Conservation (phyloP, 2,329 filamentous ascomycete species). For the Aspergillus versicolor region DNA sequence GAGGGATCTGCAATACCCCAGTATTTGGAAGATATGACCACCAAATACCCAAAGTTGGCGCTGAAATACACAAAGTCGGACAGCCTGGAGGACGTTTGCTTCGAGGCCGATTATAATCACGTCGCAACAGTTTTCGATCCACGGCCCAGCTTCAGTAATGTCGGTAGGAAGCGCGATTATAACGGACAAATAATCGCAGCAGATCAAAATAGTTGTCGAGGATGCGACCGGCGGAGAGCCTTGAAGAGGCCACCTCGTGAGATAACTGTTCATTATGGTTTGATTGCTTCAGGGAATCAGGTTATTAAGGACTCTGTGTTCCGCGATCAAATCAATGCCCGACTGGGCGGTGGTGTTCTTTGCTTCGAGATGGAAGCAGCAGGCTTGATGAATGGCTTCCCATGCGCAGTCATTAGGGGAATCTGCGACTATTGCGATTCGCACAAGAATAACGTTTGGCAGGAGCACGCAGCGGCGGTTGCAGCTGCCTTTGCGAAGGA, state of each 20-base stretch:
- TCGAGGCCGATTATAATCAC: neutral
- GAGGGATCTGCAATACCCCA: neutral
- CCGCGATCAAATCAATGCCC: neutral
- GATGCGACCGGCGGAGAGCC: neutral
- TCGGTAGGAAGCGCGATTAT: no score
- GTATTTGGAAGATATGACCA: neutral
- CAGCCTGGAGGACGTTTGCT: neutral
- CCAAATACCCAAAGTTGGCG: neutral
- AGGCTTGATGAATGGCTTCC: neutral
- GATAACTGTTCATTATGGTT: neutral
- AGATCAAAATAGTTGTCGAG: neutral
- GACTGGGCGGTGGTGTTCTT: neutral
- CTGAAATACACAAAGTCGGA: neutral
- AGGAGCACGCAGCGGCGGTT: neutral
- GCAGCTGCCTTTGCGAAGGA: neutral
- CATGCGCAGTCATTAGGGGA: conserved; percentile 18
- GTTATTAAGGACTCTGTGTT: neutral
- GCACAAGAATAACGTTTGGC: neutral
- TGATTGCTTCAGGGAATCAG: neutral
- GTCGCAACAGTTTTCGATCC: neutral
- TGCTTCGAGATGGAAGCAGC: conserved; percentile 4
- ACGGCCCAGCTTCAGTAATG: neutral
- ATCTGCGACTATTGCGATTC: conserved; percentile 24
- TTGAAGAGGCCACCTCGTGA: neutral
- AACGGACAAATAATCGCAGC: no score